Evolutionary conservation across 1,284 basidiomycete species (phyloP).

Genomic region (Trichosporon inkin): DNA sequence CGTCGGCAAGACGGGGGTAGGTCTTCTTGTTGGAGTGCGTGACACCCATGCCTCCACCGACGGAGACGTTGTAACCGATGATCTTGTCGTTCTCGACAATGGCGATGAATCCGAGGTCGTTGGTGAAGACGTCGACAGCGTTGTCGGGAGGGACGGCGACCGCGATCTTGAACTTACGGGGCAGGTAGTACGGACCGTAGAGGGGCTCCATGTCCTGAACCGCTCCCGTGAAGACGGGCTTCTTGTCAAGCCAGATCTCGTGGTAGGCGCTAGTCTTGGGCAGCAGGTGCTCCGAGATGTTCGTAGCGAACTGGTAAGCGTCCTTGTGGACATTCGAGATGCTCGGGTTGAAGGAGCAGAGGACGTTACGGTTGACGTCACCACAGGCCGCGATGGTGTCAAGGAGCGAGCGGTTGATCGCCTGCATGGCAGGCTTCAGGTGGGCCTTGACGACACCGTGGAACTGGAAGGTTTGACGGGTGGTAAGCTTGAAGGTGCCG

Average conservation of each 20-base stretch:
- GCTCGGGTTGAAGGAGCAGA: slow-evolving; percentile 86
- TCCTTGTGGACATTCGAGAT: slow-evolving; percentile 77
- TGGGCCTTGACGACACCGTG: slow-evolving; percentile 96
- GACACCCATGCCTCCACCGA: slow-evolving; percentile 98
- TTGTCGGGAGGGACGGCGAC: slow-evolving; percentile 95
- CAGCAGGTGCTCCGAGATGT: slow-evolving; percentile 79
- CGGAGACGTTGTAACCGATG: slow-evolving; percentile 81
- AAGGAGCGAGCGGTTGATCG: slow-evolving; percentile 84
- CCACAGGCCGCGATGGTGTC: slow-evolving; percentile 98
- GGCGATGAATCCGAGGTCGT: slow-evolving; percentile 93
- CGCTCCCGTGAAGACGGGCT: slow-evolving; percentile 84
- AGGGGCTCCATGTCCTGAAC: slow-evolving; percentile 91
- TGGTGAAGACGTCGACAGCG: slow-evolving; percentile 92
- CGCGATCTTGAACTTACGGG: slow-evolving; percentile 98
- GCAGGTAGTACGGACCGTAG: slow-evolving; percentile 95
- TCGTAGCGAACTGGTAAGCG: slow-evolving; percentile 81
- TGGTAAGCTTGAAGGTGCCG: slow-evolving; percentile 95
- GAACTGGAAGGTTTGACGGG: slow-evolving; percentile 99
- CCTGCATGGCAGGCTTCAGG: slow-evolving; percentile 92
- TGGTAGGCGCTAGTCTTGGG: slow-evolving; percentile 93
- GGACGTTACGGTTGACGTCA: slow-evolving; percentile 85
- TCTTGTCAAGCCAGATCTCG: slow-evolving; percentile 98
- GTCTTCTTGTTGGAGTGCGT: slow-evolving; percentile 99
- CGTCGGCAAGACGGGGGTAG: slow-evolving; percentile 81
- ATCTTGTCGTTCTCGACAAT: slow-evolving; percentile 73